Evolutionary conservation across 768 basidiomycete genomes (phyloP).

Genomic region (Phaeolepiota aurea): DNA sequence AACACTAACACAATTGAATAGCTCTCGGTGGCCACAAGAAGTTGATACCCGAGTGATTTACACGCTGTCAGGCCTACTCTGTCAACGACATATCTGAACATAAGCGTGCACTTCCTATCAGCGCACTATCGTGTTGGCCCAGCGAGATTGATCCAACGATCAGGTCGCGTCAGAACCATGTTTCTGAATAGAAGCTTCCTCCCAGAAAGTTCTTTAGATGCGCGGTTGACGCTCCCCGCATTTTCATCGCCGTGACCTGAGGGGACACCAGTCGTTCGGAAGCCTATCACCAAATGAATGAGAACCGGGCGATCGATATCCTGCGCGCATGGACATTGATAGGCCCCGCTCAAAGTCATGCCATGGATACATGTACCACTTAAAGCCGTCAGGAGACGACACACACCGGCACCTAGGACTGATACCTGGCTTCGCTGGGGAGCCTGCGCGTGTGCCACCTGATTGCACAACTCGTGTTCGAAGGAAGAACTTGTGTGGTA

Average conservation of each 20-base stretch:
- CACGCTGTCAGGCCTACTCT: background rate
- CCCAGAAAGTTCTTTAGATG: slow-evolving; percentile 1
- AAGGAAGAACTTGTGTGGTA: no score
- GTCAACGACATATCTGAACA: background rate
- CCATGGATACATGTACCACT: no score
- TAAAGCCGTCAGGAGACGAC: no score
- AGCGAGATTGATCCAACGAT: slow-evolving; percentile 1
- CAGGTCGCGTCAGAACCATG: background rate
- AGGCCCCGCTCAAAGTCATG: background rate
- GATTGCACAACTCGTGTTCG: no score
- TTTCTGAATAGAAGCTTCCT: no score
- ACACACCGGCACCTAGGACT: no score
- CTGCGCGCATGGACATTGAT: background rate
- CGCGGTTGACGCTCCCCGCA: no score
- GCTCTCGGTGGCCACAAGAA: background rate
- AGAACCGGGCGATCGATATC: background rate
- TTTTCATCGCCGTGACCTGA: no score
- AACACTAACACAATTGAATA: background rate
- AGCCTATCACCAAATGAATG: no score
- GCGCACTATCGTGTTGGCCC: slow-evolving; percentile 1
- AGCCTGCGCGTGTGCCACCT: no score
- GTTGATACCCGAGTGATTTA: slow-evolving; percentile 1
- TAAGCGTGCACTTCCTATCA: background rate
- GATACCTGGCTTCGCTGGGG: no score
- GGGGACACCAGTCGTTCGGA: background rate